A percentile compares a stretch with the other conserved stretches of the same genome.
Evolutionary conservation across 108 stramenopile genomes (phyloP).

Genomic region (Pelagomonas calceolata): DNA sequence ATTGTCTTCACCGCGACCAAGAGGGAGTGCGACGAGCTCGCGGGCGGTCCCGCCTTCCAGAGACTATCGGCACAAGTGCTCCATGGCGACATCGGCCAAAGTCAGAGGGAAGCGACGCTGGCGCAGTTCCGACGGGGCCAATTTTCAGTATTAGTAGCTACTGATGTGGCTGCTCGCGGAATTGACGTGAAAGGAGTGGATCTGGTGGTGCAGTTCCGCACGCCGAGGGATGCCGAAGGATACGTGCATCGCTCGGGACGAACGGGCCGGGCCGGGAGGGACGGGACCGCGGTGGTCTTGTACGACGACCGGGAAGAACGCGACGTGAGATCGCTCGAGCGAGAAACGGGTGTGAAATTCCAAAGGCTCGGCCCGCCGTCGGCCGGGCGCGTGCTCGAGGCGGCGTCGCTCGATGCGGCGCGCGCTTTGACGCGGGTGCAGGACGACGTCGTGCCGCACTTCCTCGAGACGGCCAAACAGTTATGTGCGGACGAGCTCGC

Average conservation of each 20-base stretch:
- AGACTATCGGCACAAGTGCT: slow-evolving; percentile 78
- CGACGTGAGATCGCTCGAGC: slow-evolving; percentile 83
- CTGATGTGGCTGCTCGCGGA: slow-evolving; percentile 98
- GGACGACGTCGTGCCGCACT: slow-evolving; percentile 60
- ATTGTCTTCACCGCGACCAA: slow-evolving; percentile 97
- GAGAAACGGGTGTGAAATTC: slow-evolving; percentile 78
- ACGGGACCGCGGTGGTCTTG: slow-evolving; percentile 85
- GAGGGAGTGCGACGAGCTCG: slow-evolving; percentile 76
- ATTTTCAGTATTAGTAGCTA: slow-evolving; percentile 94
- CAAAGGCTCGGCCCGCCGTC: slow-evolving; percentile 70
- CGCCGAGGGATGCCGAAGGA: slow-evolving; percentile 79
- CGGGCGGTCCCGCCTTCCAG: slow-evolving; percentile 73
- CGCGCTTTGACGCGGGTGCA: slow-evolving; percentile 57
- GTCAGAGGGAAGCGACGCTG: slow-evolving; percentile 91
- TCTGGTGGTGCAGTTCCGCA: slow-evolving; percentile 84
- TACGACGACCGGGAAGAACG: slow-evolving; percentile 59
- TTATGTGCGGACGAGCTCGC: slow-evolving; percentile 42
- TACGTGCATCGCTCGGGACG: slow-evolving; percentile 96
- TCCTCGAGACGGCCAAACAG: slow-evolving; percentile 57
- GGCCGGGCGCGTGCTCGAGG: slow-evolving; percentile 55
- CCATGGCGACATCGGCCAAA: slow-evolving; percentile 98
- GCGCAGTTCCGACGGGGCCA: slow-evolving; percentile 81
- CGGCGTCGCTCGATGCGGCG: slow-evolving; percentile 71
- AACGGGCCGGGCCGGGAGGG: slow-evolving; percentile 92
- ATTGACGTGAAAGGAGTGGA: slow-evolving; percentile 96